Base-by-base conservation (phyloP, 371 early-diverging fungal genomes). In the Rhizopus delemar region DNA sequence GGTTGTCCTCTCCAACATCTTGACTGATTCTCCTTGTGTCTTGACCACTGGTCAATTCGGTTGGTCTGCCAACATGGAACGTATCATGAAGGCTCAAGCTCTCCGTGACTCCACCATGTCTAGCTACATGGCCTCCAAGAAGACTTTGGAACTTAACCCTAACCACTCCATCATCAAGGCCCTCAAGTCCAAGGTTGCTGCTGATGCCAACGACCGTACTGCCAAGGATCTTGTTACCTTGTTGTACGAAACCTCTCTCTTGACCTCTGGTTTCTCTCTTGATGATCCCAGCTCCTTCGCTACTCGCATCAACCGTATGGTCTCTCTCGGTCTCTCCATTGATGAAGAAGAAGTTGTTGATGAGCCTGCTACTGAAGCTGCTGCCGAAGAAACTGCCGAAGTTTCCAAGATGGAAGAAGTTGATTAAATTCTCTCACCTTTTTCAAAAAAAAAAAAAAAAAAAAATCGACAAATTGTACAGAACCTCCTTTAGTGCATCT, bases 31-130 rank as follows among this genome's bases (percentile, higher is more conserved):
- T 41, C 99, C 99, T 32, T 97, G 97, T 81, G 94, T 96, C 51
- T 86, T 99, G 61, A 94, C 96, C 69, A 96, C 99, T 52, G 95
- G 96, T 62, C 96, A 97, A 76, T 97, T 93, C 71, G 98, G 98
- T 58, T 96, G 98, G 96, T 94, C 98, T 38, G 96, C 96, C 74
- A 97, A 97, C 90, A 97, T 97, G 97, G 99, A 99, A 83, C 93
- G 96, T 82, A 98, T 99, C 90, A 98, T 99, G 96, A 96, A 93
- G 86, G 94, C 98, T 46, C 99, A 99, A 84, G 97, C 99, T 41
- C 90, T 96, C 67, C 93, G 97, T 75, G 97, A 99, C 81, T 86
- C 88, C 49, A 88, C 91, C 69, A 96, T 97, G 97, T 90, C 93
- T 46, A 80, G 90, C 48, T 97, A 96, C 92, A 95, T 96, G 97